phyloP scores from a whole-genome alignment of 257 asterid genomes.

The Plantago major region DNA sequence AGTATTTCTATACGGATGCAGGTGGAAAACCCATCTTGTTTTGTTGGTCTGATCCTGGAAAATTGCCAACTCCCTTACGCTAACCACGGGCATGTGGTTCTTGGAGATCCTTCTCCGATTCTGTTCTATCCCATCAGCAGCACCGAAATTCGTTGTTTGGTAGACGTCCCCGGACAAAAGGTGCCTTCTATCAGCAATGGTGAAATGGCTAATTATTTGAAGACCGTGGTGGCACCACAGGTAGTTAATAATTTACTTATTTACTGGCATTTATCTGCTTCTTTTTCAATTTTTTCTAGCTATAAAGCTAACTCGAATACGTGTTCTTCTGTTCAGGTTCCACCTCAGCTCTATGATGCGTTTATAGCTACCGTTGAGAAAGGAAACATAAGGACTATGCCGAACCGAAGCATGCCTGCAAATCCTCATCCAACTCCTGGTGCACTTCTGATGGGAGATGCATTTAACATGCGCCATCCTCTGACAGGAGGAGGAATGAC shows the following conservation, averaged over 20 bases:
- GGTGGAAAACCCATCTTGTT: constrained; percentile 56
- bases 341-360: constrained; percentile 38
- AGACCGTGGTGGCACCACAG: constrained; percentile 59
- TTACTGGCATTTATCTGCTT: too few species aligned
- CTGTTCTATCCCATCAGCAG: constrained; percentile 55
- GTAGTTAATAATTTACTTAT: constrained; percentile 18
- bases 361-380: constrained; percentile 49
- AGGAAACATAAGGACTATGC: constrained; percentile 56
- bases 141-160: constrained; percentile 60
- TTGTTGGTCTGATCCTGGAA: constrained; percentile 51
- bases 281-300: background rate
- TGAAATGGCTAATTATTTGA: constrained; percentile 54
- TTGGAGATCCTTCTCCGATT: constrained; percentile 60
- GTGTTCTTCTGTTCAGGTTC: constrained; percentile 30
- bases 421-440: constrained; percentile 58
- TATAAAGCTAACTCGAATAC: constrained; percentile 10
- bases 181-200: constrained; percentile 62
- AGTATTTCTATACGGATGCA: constrained; percentile 13
- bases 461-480: constrained; percentile 76
- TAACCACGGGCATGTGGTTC: constrained; percentile 54
- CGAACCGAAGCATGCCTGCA: constrained; percentile 69
- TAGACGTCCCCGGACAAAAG: constrained; percentile 56
- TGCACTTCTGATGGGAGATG: constrained; percentile 62
- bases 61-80: constrained; percentile 49
- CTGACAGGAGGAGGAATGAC: constrained; percentile 79